Conservation (phyloP, 129 eudicot species). For the Escallonia rubra region DNA sequence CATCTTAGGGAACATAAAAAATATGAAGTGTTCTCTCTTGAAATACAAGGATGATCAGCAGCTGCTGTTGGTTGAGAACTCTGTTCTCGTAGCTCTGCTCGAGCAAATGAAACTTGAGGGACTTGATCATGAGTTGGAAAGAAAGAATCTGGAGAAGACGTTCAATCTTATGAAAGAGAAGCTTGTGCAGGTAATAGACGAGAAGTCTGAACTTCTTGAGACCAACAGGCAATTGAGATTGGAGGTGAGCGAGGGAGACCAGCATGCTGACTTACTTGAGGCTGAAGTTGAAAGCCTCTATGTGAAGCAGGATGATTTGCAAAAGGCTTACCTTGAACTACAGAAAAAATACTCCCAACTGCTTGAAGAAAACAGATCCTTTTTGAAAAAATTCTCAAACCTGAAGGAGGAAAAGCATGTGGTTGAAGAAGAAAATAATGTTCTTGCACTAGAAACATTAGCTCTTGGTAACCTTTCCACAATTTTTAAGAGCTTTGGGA, state of each 20-base stretch:
- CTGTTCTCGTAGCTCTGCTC: conserved; percentile 46
- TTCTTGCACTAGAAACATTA: conserved; percentile 23
- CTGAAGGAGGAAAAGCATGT: conserved; percentile 36
- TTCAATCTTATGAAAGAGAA: conserved; percentile 2
- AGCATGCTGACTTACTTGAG: conserved; percentile 15
- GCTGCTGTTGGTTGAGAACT: conserved; percentile 60
- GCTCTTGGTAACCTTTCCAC: conserved; percentile 27
- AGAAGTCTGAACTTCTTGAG: conserved; percentile 38
- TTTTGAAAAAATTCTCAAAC: conserved; percentile 23
- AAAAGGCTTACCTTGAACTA: conserved; percentile 18
- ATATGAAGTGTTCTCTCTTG: conserved; percentile 37
- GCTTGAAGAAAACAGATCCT: conserved; percentile 29
- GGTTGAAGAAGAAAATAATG: conserved; percentile 30
- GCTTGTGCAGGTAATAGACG: conserved; percentile 44
- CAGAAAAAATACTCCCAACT: conserved; percentile 27
- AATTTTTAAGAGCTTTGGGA: conserved; percentile 30
- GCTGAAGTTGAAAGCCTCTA: conserved; percentile 30
- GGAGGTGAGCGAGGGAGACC: conserved; percentile 25
- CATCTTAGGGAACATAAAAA: conserved; percentile 38
- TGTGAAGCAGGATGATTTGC: conserved; percentile 27
- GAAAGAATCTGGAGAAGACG: conserved; percentile 26
- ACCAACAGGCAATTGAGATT: conserved; percentile 32
- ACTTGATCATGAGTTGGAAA: conserved; percentile 46
- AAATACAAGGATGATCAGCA: conserved; percentile 57
- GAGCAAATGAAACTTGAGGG: conserved; percentile 47